phyloP scores from a whole-genome alignment of 2,329 filamentous ascomycete species.

The Penicillium sp. region DNA sequence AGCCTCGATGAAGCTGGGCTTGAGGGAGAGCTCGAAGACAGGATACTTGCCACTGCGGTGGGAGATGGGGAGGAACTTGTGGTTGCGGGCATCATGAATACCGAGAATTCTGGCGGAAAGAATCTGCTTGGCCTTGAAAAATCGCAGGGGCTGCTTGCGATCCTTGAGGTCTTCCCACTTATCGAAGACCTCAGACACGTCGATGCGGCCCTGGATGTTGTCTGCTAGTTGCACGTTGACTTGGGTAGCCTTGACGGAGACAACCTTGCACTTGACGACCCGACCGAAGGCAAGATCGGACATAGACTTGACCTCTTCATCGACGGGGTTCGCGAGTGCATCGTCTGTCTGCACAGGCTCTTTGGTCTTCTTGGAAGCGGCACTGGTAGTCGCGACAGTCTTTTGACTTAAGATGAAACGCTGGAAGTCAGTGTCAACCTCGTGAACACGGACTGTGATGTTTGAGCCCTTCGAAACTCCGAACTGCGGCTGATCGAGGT shows the following conservation, averaged over 20 bases:
- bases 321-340: conserved; percentile 60
- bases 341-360: conserved; percentile 41
- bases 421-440: conserved; percentile 68
- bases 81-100: conserved; percentile 84
- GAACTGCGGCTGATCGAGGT: conserved; percentile 69
- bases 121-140: conserved; percentile 70
- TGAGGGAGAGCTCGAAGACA: conserved; percentile 85
- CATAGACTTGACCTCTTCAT: conserved; percentile 63
- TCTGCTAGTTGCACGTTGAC: conserved; percentile 87
- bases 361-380: conserved; percentile 46
- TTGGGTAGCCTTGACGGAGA: conserved; percentile 87
- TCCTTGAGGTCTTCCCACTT: conserved; percentile 83
- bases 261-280: conserved; percentile 72
- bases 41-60: conserved; percentile 77
- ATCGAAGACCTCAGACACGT: conserved; percentile 88
- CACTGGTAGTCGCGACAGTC: conserved; percentile 52
- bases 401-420: conserved; percentile 69
- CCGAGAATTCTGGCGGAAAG: conserved; percentile 78
- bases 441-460: conserved; percentile 69
- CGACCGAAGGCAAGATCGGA: conserved; percentile 74
- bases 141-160: conserved; percentile 74
- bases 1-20: conserved; percentile 60
- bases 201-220: conserved; percentile 87
- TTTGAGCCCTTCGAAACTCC: conserved; percentile 77
- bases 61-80: conserved; percentile 87